A percentile compares a stretch with the other conserved stretches of the same genome.
Evolutionary conservation across 2,329 filamentous ascomycete genomes (phyloP).

Genomic region (Xylogone sp.): DNA sequence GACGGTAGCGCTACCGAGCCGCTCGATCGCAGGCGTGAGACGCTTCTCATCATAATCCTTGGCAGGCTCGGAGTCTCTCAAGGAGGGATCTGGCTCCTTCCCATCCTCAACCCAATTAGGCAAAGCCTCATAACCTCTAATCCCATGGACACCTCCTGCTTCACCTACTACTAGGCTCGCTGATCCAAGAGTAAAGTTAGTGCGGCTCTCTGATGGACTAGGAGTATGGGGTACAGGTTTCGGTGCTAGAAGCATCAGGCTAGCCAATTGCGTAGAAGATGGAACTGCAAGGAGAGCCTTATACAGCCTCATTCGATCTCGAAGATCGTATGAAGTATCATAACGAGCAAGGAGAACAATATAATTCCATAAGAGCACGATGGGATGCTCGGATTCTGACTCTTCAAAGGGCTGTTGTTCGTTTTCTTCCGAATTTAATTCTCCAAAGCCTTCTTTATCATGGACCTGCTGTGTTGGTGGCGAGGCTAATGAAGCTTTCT

Average conservation of each 20-base stretch:
- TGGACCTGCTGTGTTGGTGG: constrained; percentile 21
- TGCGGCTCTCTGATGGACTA: constrained; percentile 81
- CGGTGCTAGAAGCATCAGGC: constrained; percentile 83
- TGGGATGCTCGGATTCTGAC: constrained; percentile 52
- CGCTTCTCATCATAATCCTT: constrained; percentile 35
- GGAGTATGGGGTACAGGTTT: constrained; percentile 91
- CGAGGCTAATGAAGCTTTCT: constrained; percentile 20
- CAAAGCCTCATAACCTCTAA: constrained; percentile 74
- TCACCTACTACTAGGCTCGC: constrained; percentile 80
- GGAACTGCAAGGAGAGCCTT: constrained; percentile 77
- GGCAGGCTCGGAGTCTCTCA: constrained; percentile 58
- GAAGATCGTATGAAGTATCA: constrained; percentile 90
- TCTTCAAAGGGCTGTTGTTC: constrained; percentile 13
- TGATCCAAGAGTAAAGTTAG: constrained; percentile 75
- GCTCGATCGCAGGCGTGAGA: constrained; percentile 55
- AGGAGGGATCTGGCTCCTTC: constrained; percentile 69
- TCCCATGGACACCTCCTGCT: constrained; percentile 66
- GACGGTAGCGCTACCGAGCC: constrained; percentile 54
- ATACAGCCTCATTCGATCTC: constrained; percentile 86
- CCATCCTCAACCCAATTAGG: constrained; percentile 83
- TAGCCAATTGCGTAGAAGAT: constrained; percentile 74
- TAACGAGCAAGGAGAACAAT: constrained; percentile 82
- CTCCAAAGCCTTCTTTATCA: constrained; percentile 16
- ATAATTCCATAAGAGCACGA: constrained; percentile 79
- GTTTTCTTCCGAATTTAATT: constrained; percentile 14